These are phyloP conservation scores for Pyrus pyrifolia DNA, from an alignment of 306 rosid genomes.

Conservation along the genomic window DNA sequence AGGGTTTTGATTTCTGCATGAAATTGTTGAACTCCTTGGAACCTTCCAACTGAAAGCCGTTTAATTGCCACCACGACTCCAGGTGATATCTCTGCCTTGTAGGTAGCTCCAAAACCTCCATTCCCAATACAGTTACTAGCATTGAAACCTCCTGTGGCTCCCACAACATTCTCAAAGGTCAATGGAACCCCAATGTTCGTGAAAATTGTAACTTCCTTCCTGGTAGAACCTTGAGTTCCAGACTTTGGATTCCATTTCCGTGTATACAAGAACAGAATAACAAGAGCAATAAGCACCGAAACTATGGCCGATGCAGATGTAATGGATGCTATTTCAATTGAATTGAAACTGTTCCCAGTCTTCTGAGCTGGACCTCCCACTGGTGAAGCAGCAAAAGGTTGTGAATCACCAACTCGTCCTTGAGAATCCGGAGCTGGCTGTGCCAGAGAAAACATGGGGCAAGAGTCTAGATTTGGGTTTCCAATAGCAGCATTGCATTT, in stretches of 20 bases:
- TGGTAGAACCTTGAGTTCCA: constrained; percentile 46
- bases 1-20: constrained; percentile 85
- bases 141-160: constrained; percentile 70
- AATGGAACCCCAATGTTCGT: constrained; percentile 67
- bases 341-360: constrained; percentile 40
- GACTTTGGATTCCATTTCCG: constrained; percentile 79
- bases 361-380: constrained; percentile 14
- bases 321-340: constrained; percentile 90
- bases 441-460: constrained; percentile 36
- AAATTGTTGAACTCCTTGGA: constrained; percentile 86
- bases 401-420: constrained; percentile 30
- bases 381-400: constrained; percentile 36
- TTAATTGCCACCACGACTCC: constrained; percentile 67
- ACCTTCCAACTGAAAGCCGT: constrained; percentile 85
- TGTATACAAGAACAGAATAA: constrained; percentile 60
- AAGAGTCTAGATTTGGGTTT: constrained; percentile 54
- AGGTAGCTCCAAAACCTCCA: constrained; percentile 97
- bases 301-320: constrained; percentile 93
- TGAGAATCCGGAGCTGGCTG: constrained; percentile 44
- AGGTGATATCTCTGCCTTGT: constrained; percentile 76
- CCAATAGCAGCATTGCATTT: constrained; percentile 80
- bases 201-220: constrained; percentile 75
- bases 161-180: constrained; percentile 75
- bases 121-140: constrained; percentile 83
- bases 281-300: constrained; percentile 70